phyloP scores from a whole-genome alignment of 1,139 yeast genomes.

The Nakaseomyces sp. region DNA sequence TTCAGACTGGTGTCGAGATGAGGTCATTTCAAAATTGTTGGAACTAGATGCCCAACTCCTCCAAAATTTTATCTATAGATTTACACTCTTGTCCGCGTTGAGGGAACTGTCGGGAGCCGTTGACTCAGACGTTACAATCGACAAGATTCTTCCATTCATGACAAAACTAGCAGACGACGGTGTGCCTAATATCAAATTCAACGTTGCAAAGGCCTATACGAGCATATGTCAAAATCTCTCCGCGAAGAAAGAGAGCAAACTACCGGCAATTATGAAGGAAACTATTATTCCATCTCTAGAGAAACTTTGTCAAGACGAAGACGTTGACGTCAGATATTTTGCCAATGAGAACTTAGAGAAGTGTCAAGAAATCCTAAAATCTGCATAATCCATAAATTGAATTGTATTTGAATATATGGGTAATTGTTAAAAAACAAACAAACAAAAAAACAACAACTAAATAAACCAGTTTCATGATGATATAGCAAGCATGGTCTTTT shows the following conservation, averaged over 20 bases:
- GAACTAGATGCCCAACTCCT: slow-evolving; percentile 37
- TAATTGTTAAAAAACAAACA: too few species aligned
- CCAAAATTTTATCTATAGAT: slow-evolving; percentile 67
- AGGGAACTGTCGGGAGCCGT: slow-evolving; percentile 69
- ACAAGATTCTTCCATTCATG: slow-evolving; percentile 71
- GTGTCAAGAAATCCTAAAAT: slow-evolving; percentile 16
- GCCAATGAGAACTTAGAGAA: slow-evolving; percentile 52
- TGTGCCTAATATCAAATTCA: slow-evolving; percentile 92
- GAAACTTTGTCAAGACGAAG: slow-evolving; percentile 60
- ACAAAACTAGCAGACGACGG: slow-evolving; percentile 63
- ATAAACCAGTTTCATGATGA: not conserved
- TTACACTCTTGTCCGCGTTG: slow-evolving; percentile 83
- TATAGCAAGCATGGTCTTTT: not conserved
- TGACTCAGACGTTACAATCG: slow-evolving; percentile 46
- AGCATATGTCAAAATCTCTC: slow-evolving; percentile 47
- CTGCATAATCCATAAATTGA: not conserved
- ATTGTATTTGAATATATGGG: too few species aligned
- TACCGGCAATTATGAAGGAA: slow-evolving; percentile 39
- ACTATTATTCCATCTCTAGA: slow-evolving; percentile 60
- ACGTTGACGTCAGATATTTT: slow-evolving; percentile 83
- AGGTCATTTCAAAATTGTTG: slow-evolving; percentile 70
- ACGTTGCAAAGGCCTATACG: slow-evolving; percentile 79
- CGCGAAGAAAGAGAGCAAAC: slow-evolving; percentile 19
- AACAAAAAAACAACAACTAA: not conserved
- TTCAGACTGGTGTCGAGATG: slow-evolving; percentile 83